Conservation (phyloP, 805 yeast genomes). For the Cyberlindnera galapagoensis region DNA sequence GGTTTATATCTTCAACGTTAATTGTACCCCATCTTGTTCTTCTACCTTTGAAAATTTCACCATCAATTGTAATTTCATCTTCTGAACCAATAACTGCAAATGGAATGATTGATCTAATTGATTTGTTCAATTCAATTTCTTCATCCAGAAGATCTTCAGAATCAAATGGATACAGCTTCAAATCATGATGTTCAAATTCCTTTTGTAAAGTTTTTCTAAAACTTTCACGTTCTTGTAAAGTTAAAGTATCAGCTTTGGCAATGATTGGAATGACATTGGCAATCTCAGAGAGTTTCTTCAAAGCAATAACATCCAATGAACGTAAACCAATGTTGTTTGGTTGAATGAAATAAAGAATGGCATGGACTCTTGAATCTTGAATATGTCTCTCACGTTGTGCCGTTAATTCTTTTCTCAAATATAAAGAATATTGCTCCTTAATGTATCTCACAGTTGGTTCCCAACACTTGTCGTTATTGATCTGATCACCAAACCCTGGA, state of each 20-base stretch:
- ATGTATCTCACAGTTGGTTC: slow-evolving; percentile 91
- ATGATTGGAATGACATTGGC: slow-evolving; percentile 93
- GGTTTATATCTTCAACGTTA: slow-evolving; percentile 89
- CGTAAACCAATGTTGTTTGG: slow-evolving; percentile 86
- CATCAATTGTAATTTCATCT: slow-evolving; percentile 65
- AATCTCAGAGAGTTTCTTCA: slow-evolving; percentile 79
- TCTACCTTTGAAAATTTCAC: slow-evolving; percentile 81
- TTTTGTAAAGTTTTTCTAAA: slow-evolving; percentile 73
- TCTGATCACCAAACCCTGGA: slow-evolving; percentile 97
- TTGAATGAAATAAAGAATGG: slow-evolving; percentile 83
- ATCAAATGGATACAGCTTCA: slow-evolving; percentile 83
- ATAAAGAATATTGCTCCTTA: slow-evolving; percentile 90
- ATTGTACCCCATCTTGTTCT: slow-evolving; percentile 91
- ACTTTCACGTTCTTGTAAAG: slow-evolving; percentile 72
- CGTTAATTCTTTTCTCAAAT: slow-evolving; percentile 87
- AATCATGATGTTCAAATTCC: slow-evolving; percentile 66
- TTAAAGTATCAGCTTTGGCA: slow-evolving; percentile 88
- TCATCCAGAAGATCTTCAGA: slow-evolving; percentile 61
- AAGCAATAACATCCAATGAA: slow-evolving; percentile 73
- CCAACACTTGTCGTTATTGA: slow-evolving; percentile 94
- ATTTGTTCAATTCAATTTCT: slow-evolving; percentile 66
- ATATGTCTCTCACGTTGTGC: slow-evolving; percentile 85
- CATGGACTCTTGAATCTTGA: slow-evolving; percentile 88
- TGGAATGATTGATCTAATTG: slow-evolving; percentile 74
- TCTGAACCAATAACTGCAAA: slow-evolving; percentile 95